These are phyloP conservation scores for Phytophthora pseudosyringae DNA, from an alignment of 352 stramenopile species.

Conservation along the genomic window DNA sequence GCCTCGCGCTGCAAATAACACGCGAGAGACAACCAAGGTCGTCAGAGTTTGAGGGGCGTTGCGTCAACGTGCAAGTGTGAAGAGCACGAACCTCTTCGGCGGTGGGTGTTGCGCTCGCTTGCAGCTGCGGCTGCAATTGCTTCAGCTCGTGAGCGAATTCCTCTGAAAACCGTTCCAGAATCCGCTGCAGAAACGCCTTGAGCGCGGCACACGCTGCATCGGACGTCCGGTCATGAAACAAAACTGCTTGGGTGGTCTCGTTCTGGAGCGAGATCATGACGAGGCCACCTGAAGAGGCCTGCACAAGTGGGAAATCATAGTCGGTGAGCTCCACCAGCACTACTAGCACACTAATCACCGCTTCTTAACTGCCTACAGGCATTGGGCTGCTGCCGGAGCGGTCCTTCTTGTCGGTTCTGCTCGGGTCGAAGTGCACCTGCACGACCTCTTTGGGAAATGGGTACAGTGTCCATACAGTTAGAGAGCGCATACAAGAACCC, in stretches of 20 bases:
- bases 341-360: background rate
- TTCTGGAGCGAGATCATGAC: constrained; percentile 80
- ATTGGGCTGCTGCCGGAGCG: constrained; percentile 28
- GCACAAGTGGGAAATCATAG: background rate
- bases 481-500: constrained; percentile 24
- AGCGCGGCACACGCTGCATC: constrained; percentile 53
- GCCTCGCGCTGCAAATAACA: constrained; percentile 37
- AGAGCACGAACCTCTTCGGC: constrained; percentile 34
- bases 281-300: constrained; percentile 54
- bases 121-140: constrained; percentile 49
- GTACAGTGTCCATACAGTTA: constrained; percentile 26
- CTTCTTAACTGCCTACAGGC: constrained; percentile 20
- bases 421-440: constrained; percentile 70
- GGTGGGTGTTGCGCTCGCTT: constrained; percentile 48
- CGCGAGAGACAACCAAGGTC: background rate
- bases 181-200: constrained; percentile 62
- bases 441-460: constrained; percentile 54
- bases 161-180: constrained; percentile 57
- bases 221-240: constrained; percentile 80
- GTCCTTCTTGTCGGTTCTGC: constrained; percentile 40
- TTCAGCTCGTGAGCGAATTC: constrained; percentile 53
- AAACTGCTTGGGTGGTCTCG: constrained; percentile 63
- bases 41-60: constrained; percentile 8
- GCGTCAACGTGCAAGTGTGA: background rate
- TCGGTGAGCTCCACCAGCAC: background rate